Evolutionary conservation across 148 eudicot genomes (phyloP).

Genomic region (Arbutus unedo): DNA sequence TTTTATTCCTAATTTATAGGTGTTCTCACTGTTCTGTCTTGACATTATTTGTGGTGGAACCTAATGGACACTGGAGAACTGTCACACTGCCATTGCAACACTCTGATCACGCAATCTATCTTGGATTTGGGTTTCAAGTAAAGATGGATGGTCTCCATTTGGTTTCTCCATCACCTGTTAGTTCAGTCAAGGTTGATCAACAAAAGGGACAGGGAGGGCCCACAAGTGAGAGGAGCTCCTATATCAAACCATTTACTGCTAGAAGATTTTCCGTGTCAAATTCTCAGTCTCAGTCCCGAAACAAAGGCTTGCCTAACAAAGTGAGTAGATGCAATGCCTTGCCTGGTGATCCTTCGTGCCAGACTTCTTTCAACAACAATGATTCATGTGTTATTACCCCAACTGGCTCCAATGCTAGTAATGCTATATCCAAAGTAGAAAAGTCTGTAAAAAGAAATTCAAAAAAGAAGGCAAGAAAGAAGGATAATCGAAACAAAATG

Average conservation of each 20-base stretch:
- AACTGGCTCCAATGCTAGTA: slow-evolving; percentile 7
- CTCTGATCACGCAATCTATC: slow-evolving; percentile 7
- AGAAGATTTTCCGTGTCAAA: slow-evolving; percentile 21
- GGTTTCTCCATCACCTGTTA: slow-evolving; percentile 16
- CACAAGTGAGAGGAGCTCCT: slow-evolving; percentile 16
- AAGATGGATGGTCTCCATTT: slow-evolving; percentile 19
- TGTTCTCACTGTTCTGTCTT: not conserved
- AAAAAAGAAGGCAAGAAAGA: slow-evolving; percentile 19
- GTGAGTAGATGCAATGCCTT: slow-evolving; percentile 14
- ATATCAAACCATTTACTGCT: slow-evolving; percentile 16
- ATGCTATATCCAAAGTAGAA: slow-evolving; percentile 8
- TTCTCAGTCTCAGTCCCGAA: slow-evolving; percentile 7
- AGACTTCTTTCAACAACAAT: slow-evolving; percentile 14
- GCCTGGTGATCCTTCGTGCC: slow-evolving; percentile 9
- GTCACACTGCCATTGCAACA: slow-evolving; percentile 16
- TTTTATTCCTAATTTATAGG: slow-evolving; percentile 14
- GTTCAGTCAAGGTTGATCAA: slow-evolving; percentile 9
- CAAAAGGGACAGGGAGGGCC: slow-evolving; percentile 1
- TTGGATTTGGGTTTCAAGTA: slow-evolving; percentile 21
- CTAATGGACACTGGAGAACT: slow-evolving; percentile 24
- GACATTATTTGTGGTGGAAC: slow-evolving; percentile 15
- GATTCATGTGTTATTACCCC: not conserved
- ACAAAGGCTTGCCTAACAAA: slow-evolving; percentile 19
- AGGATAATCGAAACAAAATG: slow-evolving; percentile 20
- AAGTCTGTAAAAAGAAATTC: slow-evolving; percentile 13